Base-by-base conservation (phyloP, 2,329 filamentous ascomycete genomes). In the Scedosporium minutisporum region DNA sequence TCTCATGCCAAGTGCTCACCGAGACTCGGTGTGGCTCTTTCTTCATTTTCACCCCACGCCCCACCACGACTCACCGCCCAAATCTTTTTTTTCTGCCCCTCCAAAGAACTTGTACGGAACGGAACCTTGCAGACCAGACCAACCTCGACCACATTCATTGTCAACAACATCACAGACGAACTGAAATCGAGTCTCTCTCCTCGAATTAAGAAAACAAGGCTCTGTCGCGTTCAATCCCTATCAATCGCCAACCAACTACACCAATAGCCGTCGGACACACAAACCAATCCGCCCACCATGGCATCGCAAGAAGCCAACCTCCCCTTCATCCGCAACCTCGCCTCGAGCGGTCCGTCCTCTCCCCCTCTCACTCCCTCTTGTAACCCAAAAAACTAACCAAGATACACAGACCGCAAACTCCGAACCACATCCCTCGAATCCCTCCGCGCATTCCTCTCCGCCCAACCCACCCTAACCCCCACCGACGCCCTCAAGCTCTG, bases 401-500 rank as follows among this genome's bases (percentile, higher is more conserved):
- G 46, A 18, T 38, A 21, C 42, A 21, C 9, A 96, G 91, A 96
- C 76, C 87, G 89, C 71, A 87, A 87, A 75, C 85, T 85, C 63
- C 89, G 91, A 71, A 89, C 89, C 72, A 82, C 88, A 66, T 90
- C 92, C 62, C 83, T 97, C 73, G 78, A 83, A 61, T 90, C 89
- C 58, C 86, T 97, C 29, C 85, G 87, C 67, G 82, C 85, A 59
- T 97, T 90, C 79, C 87, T 97, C 72, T 82, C 84, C 65, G 80
- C 84, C 65, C 57, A 63, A 23, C 63, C 33, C 51, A 69, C 75
- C 62, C 84, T 97, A 65, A 77, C 84, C 18, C 78, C 84, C 48
- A 74, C 89, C 67, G 92, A 96, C 66, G 80, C 91, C 59, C 80
- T 93, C 65, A 96, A 96, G 78, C 83, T 97, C 67, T 96, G 92